Evolutionary conservation across 164 flowering plant species (phyloP), one percentile per base, ranked within the genome.

Genomic region (Aristolochia californica): DNA sequence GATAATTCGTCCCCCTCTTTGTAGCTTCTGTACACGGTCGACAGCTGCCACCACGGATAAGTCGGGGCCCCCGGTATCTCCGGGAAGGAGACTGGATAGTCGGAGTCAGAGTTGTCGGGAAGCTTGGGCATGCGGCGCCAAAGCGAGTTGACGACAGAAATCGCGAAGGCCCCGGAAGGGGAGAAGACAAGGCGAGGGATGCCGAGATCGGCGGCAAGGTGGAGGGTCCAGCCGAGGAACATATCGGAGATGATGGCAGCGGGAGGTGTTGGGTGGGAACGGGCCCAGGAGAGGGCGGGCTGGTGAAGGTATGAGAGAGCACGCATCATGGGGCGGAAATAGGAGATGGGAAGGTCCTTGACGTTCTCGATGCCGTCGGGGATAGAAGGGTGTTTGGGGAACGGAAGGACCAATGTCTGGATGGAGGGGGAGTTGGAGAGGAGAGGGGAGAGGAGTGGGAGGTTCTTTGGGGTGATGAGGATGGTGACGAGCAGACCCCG

Each of bases 181-280:
- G 66, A 75, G 72, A 78, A 78, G 43, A 67, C 68, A 57, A 78
- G 1, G 4, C 77, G 71, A 1, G 56, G 70, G 1, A 75, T 9
- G 40, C 66, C 67, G 17, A 75, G 62, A 34, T 69, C 45, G 56
- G 50, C 11, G 10, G 75, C 75, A 1, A 78, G 77, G 23, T 15
- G 48, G 23, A 60, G 62, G 26, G 79, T 78, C 82, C 82, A 73
- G 17, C 80, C 74, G 22, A 69, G 57, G 69, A 77, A 77, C 24
- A 69, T 61, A 20, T 77, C 80, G 24, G 76, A 72, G 5, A 72
- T 4, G 47, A 72, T 59, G 55, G 70, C 67, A 12, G 49, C n/a
- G 5, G 76, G 72, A 3, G 76, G 76, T 9, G 66, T 44, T 0
- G 62, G 68, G 65, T 62, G 72, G 52, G 78, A 60, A 0, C 48